phyloP scores from a whole-genome alignment of 2,329 filamentous ascomycete species.

The Fusarium mundagurra region DNA sequence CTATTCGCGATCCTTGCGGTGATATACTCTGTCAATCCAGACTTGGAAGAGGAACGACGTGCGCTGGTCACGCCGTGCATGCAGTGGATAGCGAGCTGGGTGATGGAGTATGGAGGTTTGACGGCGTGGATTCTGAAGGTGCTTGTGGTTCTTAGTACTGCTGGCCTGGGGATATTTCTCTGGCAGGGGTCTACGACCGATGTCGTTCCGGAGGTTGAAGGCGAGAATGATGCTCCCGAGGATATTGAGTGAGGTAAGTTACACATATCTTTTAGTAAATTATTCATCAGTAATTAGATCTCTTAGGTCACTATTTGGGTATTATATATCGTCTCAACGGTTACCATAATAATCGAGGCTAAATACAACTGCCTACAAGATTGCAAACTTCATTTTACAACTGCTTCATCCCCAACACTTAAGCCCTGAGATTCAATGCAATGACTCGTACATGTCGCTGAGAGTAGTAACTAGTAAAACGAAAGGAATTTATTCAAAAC shows the following conservation, averaged over 20 bases:
- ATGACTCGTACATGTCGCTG: fast-evolving
- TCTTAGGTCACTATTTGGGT: fast-evolving
- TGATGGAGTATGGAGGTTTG: background rate
- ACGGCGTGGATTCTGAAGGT: background rate
- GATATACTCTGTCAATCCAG: slow-evolving; percentile 17
- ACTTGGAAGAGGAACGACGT: background rate
- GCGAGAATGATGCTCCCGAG: background rate
- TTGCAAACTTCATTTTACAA: background rate
- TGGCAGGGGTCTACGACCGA: background rate
- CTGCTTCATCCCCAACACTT: background rate
- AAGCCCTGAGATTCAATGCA: background rate
- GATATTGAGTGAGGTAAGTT: background rate
- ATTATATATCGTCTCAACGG: fast-evolving
- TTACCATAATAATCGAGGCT: too few species aligned
- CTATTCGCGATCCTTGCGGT: slow-evolving; percentile 1
- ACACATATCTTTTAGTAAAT: background rate
- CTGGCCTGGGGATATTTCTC: background rate
- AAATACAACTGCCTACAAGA: background rate
- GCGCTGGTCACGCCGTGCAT: slow-evolving; percentile 4
- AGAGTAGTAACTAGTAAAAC: fast-evolving
- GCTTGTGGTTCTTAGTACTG: background rate
- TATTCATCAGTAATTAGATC: background rate
- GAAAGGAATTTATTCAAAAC: background rate
- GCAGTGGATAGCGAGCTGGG: slow-evolving; percentile 15
- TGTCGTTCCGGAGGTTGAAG: background rate